Evolutionary conservation across 805 yeast species (phyloP).

Genomic region (Hanseniaspora opuntiae): DNA sequence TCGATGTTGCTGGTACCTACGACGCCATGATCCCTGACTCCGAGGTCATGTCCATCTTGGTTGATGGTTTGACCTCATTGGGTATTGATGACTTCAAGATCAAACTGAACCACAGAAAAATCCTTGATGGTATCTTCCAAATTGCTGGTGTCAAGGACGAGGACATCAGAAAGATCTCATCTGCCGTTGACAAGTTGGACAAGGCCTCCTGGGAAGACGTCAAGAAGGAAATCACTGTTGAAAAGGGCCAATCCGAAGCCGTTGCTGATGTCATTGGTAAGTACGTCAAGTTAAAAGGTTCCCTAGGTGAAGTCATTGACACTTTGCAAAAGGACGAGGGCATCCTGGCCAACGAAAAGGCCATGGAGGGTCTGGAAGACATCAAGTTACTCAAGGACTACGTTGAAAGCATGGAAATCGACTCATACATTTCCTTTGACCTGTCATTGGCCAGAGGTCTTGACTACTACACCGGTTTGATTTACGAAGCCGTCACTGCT

Average conservation of each 20-base stretch:
- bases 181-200: slow-evolving; percentile 94
- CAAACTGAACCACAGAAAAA: slow-evolving; percentile 88
- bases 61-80: slow-evolving; percentile 70
- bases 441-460: slow-evolving; percentile 92
- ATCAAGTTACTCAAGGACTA: slow-evolving; percentile 64
- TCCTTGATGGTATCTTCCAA: slow-evolving; percentile 87
- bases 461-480: slow-evolving; percentile 93
- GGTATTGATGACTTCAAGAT: slow-evolving; percentile 84
- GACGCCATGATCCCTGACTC: slow-evolving; percentile 96
- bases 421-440: slow-evolving; percentile 62
- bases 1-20: slow-evolving; percentile 86
- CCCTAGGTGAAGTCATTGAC: slow-evolving; percentile 48
- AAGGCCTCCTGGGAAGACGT: slow-evolving; percentile 93
- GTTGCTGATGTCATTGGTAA: slow-evolving; percentile 89
- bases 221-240: slow-evolving; percentile 79
- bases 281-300: slow-evolving; percentile 74
- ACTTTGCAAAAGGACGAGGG: slow-evolving; percentile 43
- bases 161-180: slow-evolving; percentile 83
- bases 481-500: slow-evolving; percentile 88
- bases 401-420: slow-evolving; percentile 70
- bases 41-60: slow-evolving; percentile 66
- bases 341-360: slow-evolving; percentile 53
- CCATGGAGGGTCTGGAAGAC: slow-evolving; percentile 69
- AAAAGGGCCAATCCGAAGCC: slow-evolving; percentile 78
- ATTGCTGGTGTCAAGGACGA: slow-evolving; percentile 89